Conservation (phyloP, 352 stramenopile species). For the Chrysophaeum taylorii region DNA sequence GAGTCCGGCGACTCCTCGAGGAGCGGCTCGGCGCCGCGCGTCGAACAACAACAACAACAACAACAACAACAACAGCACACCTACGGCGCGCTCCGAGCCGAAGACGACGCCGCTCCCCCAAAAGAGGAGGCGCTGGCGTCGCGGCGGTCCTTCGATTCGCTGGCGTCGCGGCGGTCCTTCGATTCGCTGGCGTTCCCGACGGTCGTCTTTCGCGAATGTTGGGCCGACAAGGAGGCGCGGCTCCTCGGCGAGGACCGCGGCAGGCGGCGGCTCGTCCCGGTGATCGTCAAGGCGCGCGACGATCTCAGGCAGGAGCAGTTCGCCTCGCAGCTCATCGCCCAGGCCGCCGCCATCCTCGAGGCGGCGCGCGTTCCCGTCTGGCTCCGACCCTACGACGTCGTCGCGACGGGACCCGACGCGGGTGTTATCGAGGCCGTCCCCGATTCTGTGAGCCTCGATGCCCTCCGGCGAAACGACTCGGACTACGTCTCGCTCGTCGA, state of each 20-base stretch:
- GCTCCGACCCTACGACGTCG: constrained; percentile 93
- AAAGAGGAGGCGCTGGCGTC: background rate
- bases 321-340: constrained; percentile 87
- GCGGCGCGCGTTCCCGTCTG: constrained; percentile 81
- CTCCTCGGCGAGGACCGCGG: constrained; percentile 25
- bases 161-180: background rate
- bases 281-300: constrained; percentile 98
- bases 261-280: constrained; percentile 50
- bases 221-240: constrained; percentile 58
- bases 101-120: no score
- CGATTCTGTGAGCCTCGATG: constrained; percentile 91
- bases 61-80: no score
- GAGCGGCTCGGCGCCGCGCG: no score
- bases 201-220: constrained; percentile 64
- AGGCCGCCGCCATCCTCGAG: constrained; percentile 51
- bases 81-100: no score
- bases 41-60: no score
- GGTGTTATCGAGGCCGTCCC: constrained; percentile 91
- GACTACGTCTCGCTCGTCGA: constrained; percentile 78
- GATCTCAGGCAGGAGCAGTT: constrained; percentile 97
- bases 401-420: constrained; percentile 76
- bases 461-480: constrained; percentile 85
- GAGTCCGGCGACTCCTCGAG: no score
- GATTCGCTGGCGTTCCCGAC: background rate
- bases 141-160: background rate